Evolutionary conservation across 2,329 filamentous ascomycete species (phyloP), one percentile per base, ranked within the genome.

Genomic region (Calonectria pseudoreteaudii): DNA sequence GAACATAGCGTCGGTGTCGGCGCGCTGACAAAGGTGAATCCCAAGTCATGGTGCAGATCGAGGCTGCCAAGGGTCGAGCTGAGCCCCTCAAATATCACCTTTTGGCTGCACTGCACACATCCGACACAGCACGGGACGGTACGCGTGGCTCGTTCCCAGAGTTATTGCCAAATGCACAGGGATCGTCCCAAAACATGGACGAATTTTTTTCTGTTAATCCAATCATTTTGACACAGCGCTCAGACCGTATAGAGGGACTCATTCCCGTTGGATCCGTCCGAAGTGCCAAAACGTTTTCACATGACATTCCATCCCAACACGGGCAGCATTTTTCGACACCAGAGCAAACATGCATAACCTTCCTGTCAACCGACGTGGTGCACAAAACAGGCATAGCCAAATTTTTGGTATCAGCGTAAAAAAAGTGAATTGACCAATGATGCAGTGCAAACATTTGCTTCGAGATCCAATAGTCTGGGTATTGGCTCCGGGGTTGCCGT

Each of bases 381-480:
- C 31, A 30, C 38, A 26, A 18, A 41, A 26, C n/a, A 13, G 52
- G 66, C 23, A 60, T 68, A 50, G 66, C 31, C 41, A 36, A 30
- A 0, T 18, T 4, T n/a, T 44, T 68, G 58, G 52, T 30, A 56
- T 28, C 66, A 56, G 66, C 52, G 58, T 31, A 68, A 34, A 68
- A 56, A 49, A 36, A 28, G 18, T 13, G 6, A 47, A 1, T 44
- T 30, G 28, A 14, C 66, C 50, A 68, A 68, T 68, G 26, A 60
- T 26, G 18, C 28, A 8, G 34, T 23, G 23, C 28, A 31, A 31
- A 50, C 28, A 23, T 49, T 38, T 34, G 41, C 34, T 56, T 14
- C 36, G 26, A 49, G 10, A 20, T 58, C 62, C 56, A 69, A 69
- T 69, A 69, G 67, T 60, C 56, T 60, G 53, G 14, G 13, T 14